Base-by-base conservation (phyloP, 148 eudicot genomes). In the Hydrangea macrophylla region DNA sequence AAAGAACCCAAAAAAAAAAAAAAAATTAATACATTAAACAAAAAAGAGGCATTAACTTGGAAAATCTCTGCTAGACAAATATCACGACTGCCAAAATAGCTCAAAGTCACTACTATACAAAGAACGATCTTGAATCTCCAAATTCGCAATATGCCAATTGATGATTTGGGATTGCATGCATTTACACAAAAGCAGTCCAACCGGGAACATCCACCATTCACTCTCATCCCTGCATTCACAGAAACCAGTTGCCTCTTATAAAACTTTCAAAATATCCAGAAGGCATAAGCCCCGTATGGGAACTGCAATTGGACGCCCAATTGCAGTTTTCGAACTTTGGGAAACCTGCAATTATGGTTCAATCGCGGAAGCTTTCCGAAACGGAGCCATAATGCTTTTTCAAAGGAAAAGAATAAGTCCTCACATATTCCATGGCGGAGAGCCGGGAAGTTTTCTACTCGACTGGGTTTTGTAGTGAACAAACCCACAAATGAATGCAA, bases 141-240 rank as follows among this genome's bases (percentile, higher is more conserved):
- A 64, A 77, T 95, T 95, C 50, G 99, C 97, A 10, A 91, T 83
- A 58, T 91, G 99, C 99, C 97, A 95, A 71, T 91, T 91, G 57
- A 95, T 73, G 68, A 95, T 88, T 70, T 83, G 81, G 17, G 96
- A 89, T 70, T 95, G 99, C 72, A 87, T 76, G 60, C 90, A 87
- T 87, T 95, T 95, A 84, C 97, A 95, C 58, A 91, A 50, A 60
- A 95, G 75, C 63, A 91, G 75, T 35, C 92, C 96, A 68, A 80
- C 80, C 0, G 96, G 99, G 76, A 95, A 91, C 26, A 91, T 86
- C 99, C 99, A 95, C 97, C 99, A 95, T 73, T 95, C 99, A 58
- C 92, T 89, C 78, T 95, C 99, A 78, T 84, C 99, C 96, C 99
- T 95, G 92, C 80, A 77, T 20, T 23, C 44, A 81, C n/a, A n/a